These are phyloP conservation scores for Talaromyces sp. DNA, from an alignment of 2,329 filamentous ascomycete species.

Conservation along the genomic window DNA sequence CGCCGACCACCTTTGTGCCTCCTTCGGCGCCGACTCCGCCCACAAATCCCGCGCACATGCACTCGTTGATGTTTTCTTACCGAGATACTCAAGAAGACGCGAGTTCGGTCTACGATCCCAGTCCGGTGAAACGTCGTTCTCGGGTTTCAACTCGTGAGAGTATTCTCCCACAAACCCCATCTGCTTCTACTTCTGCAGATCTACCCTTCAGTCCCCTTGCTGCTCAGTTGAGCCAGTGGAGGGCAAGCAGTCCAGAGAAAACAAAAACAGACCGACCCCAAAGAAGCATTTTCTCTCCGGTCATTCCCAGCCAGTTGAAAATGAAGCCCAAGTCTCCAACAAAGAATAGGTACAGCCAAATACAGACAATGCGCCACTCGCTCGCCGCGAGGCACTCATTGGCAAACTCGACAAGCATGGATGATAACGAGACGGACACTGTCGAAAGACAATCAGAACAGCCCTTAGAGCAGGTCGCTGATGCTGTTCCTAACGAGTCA, in stretches of 20 bases:
- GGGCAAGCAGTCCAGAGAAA: constrained; percentile 53
- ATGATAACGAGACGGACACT: constrained; percentile 9
- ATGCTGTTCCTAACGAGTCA: background rate
- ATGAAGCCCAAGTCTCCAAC: background rate
- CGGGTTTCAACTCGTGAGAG: constrained; percentile 8
- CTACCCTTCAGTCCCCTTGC: constrained; percentile 63
- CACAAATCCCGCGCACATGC: constrained; percentile 4
- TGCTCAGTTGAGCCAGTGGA: constrained; percentile 59
- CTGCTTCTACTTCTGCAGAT: constrained; percentile 15
- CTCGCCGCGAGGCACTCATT: constrained; percentile 21
- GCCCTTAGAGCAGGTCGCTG: background rate
- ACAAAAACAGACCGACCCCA: constrained; percentile 19
- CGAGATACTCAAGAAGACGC: constrained; percentile 18
- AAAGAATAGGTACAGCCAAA: constrained; percentile 12
- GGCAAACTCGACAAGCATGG: constrained; percentile 10
- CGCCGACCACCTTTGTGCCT: background rate
- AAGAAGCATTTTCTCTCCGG: constrained; percentile 22
- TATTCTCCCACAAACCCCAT: constrained; percentile 2
- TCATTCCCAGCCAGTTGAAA: constrained; percentile 6
- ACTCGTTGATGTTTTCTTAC: constrained; percentile 13
- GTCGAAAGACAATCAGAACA: constrained; percentile 12
- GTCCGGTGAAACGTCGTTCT: constrained; percentile 11
- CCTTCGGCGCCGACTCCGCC: constrained; percentile 20
- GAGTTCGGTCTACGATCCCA: constrained; percentile 27
- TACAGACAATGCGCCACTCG: constrained; percentile 20